phyloP scores from a whole-genome alignment of 2,329 filamentous ascomycete genomes.

The Claviceps digitariae region DNA sequence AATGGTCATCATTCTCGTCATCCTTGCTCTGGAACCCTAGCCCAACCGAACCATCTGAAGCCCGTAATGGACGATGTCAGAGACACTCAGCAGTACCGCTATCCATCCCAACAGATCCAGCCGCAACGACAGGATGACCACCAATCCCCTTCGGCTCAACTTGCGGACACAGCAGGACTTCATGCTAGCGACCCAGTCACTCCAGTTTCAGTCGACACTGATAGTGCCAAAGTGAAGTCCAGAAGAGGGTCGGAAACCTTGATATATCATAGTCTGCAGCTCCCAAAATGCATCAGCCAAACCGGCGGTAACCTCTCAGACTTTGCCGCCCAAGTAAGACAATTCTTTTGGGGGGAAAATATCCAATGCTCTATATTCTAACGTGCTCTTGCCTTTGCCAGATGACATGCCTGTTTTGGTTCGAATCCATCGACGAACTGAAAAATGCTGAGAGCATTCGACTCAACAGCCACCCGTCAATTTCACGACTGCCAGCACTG shows the following conservation, averaged over 20 bases:
- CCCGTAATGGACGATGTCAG: constrained; percentile 20
- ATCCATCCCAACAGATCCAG: constrained; percentile 15
- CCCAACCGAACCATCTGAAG: constrained; percentile 21
- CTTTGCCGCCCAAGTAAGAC: constrained; percentile 64
- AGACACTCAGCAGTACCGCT: constrained; percentile 19
- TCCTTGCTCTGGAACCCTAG: constrained; percentile 22
- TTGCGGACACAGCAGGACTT: constrained; percentile 13
- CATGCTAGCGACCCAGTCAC: constrained; percentile 25
- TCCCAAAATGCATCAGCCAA: constrained; percentile 63
- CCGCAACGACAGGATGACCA: not conserved
- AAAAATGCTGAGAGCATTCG: constrained; percentile 55
- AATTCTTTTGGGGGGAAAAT: not conserved
- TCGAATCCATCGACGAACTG: constrained; percentile 73
- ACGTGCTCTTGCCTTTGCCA: constrained; percentile 21
- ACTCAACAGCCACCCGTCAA: constrained; percentile 23
- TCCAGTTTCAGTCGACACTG: constrained; percentile 19
- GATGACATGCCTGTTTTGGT: constrained; percentile 97
- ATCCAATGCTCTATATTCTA: not conserved
- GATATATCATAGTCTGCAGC: constrained; percentile 49
- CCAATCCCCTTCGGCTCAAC: not conserved
- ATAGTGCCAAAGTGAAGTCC: constrained; percentile 17
- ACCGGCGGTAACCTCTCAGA: constrained; percentile 66
- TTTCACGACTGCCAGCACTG: constrained; percentile 49
- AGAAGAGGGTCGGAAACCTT: constrained; percentile 30
- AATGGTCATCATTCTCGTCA: constrained; percentile 28